Conservation (phyloP, 352 stramenopile genomes). For the Globisporangium alternatum region DNA sequence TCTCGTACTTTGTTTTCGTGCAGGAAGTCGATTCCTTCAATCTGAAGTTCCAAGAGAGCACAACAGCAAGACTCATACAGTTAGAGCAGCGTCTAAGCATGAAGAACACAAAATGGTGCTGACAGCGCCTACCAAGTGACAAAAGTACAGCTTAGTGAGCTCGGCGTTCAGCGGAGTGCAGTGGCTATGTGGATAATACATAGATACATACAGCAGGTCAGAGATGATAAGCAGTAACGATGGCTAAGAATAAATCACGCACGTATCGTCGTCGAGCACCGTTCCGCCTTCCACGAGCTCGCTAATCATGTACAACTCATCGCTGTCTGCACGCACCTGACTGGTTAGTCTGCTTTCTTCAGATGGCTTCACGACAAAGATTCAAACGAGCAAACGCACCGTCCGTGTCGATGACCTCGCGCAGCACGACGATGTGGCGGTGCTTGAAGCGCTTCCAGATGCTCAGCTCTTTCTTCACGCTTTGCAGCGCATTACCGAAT, state of each 20-base stretch:
- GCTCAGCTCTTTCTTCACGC: conserved; percentile 92
- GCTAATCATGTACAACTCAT: conserved; percentile 84
- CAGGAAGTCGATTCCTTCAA: conserved; percentile 80
- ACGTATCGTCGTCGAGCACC: conserved; percentile 69
- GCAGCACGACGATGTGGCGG: conserved; percentile 91
- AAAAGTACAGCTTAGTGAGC: conserved; percentile 71
- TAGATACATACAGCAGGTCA: background rate
- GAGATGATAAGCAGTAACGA: background rate
- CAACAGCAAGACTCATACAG: background rate
- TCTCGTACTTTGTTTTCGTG: conserved; percentile 73
- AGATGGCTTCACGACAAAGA: background rate
- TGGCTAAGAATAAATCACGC: conserved; percentile 5
- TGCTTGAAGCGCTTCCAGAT: conserved; percentile 97
- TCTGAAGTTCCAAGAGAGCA: conserved; percentile 26
- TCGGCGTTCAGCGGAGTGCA: conserved; percentile 62
- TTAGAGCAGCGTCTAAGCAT: background rate
- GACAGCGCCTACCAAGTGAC: conserved; percentile 49
- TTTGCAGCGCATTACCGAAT: conserved; percentile 75
- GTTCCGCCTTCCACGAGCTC: conserved; percentile 71
- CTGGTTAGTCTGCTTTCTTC: background rate
- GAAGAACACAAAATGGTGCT: background rate
- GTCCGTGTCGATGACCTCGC: conserved; percentile 95
- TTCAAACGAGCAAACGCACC: conserved; percentile 28
- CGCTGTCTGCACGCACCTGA: conserved; percentile 37
- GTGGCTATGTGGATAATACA: conserved; percentile 26